Evolutionary conservation across 2,329 filamentous ascomycete genomes (phyloP).

Genomic region (Botrytis byssoidea): DNA sequence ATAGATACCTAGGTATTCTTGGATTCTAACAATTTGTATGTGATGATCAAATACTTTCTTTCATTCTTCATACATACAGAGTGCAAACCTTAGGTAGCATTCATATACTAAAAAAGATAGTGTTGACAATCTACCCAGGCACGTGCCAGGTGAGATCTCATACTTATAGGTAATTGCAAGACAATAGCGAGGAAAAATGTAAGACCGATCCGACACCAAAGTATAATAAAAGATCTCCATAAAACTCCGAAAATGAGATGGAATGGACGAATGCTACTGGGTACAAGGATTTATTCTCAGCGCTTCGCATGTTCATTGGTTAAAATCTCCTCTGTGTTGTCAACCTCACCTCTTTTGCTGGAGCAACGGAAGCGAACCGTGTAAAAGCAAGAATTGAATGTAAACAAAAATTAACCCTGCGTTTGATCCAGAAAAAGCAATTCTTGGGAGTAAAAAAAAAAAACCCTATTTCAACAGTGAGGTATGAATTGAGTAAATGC

Average conservation of each 20-base stretch:
- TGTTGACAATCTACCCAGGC: no score
- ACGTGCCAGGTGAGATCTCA: not conserved
- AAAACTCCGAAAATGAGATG: no score
- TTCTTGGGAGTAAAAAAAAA: not conserved
- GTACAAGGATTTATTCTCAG: not conserved
- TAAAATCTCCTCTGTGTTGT: not conserved
- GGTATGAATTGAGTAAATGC: not conserved
- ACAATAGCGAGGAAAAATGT: not conserved
- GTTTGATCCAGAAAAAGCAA: not conserved
- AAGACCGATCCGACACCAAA: not conserved
- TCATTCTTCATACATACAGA: not conserved
- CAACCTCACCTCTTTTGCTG: not conserved
- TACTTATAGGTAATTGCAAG: not conserved
- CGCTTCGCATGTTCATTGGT: not conserved
- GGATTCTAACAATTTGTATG: not conserved
- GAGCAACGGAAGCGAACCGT: not conserved
- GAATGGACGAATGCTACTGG: not conserved
- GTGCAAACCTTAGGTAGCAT: not conserved
- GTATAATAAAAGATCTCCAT: no score
- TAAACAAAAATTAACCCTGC: constrained; percentile 2
- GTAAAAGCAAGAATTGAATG: not conserved
- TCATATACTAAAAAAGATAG: no score
- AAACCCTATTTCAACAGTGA: not conserved
- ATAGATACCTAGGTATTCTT: no score
- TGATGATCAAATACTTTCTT: not conserved